phyloP scores from a whole-genome alignment of 352 stramenopile species.

The Pythium rhizo-oryzae region DNA sequence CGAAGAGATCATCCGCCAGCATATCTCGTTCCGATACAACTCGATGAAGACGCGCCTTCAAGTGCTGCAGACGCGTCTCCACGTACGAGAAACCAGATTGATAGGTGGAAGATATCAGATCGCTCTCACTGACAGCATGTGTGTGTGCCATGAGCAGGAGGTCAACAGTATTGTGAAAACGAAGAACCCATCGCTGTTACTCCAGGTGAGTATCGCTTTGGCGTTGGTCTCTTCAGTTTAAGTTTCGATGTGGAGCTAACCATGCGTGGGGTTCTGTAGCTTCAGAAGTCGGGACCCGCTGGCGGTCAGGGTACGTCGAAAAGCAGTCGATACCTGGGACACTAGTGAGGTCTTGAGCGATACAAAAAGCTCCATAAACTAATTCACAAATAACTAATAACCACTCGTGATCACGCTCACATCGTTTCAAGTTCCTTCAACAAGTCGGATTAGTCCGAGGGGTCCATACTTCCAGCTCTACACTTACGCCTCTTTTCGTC shows the following conservation, averaged over 20 bases:
- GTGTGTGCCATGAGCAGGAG: conserved; percentile 50
- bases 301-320: conserved; percentile 38
- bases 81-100: conserved; percentile 40
- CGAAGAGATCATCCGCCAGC: conserved; percentile 91
- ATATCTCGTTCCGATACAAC: conserved; percentile 95
- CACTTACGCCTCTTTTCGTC: conserved; percentile 50
- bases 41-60: conserved; percentile 92
- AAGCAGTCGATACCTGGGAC: conserved; percentile 60
- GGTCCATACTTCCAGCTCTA: background rate
- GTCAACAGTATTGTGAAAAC: conserved; percentile 95
- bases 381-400: background rate
- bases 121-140: too few species aligned
- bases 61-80: conserved; percentile 90
- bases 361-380: background rate
- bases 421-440: background rate
- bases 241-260: background rate
- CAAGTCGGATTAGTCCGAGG: too few species aligned
- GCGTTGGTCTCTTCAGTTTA: background rate
- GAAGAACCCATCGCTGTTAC: conserved; percentile 93
- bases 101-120: too few species aligned
- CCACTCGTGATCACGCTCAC: background rate
- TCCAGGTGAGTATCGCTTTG: conserved; percentile 69
- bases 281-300: conserved; percentile 62
- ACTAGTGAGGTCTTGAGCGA: conserved; percentile 31
- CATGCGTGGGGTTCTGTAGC: conserved; percentile 31